Percentiles rank a stretch among this genome's conserved stretches.
These are phyloP conservation scores for Colletotrichum kahawae DNA, from an alignment of 2,329 filamentous ascomycete species.

Conservation along the genomic window DNA sequence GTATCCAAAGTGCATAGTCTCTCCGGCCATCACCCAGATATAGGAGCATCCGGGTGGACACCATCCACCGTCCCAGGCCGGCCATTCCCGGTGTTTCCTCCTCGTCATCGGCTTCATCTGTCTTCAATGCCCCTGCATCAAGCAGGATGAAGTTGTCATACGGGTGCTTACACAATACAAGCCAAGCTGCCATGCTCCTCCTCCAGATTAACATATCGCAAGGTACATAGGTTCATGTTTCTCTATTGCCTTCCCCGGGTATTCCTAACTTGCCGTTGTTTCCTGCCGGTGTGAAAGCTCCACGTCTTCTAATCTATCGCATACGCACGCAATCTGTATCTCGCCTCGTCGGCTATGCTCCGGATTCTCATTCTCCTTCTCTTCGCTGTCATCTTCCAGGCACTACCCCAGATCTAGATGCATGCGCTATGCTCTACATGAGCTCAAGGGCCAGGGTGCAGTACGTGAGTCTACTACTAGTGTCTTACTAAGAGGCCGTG, in stretches of 20 bases:
- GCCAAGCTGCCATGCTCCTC: background rate
- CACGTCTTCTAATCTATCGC: background rate
- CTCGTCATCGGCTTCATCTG: background rate
- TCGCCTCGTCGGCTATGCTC: background rate
- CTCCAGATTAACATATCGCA: background rate
- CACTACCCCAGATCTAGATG: background rate
- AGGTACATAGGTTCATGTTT: background rate
- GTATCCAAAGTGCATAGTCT: background rate
- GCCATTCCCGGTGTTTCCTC: background rate
- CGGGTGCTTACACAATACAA: background rate
- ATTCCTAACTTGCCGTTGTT: background rate
- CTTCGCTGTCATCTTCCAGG: background rate
- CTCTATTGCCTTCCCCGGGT: background rate
- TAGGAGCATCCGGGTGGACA: background rate
- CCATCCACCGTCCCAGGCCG: background rate
- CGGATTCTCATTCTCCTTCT: background rate
- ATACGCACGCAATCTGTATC: background rate
- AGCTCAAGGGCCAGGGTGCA: background rate
- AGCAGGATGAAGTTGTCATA: background rate
- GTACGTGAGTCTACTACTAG: background rate
- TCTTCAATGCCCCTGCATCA: background rate
- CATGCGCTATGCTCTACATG: background rate
- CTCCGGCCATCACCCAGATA: background rate
- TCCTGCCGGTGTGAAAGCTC: background rate
- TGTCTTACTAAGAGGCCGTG: background rate